Evolutionary conservation across 805 yeast species (phyloP), one percentile per base, ranked within the genome.

Genomic region (Helenozyma baotianmanensis): DNA sequence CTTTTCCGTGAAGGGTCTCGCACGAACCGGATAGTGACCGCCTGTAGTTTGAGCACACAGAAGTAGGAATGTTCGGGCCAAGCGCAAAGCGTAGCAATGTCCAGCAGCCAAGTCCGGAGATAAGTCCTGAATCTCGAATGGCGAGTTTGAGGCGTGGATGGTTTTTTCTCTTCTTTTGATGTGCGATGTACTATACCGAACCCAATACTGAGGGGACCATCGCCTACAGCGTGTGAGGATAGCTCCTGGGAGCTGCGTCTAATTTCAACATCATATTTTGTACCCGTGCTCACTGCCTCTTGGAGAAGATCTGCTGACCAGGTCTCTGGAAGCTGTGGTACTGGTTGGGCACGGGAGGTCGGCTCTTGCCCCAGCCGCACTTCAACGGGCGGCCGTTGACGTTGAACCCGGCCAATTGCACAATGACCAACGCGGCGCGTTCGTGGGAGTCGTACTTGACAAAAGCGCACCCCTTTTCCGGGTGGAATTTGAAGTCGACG

Each of bases 401-500:
- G 31, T 70, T 70, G 47, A 78, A 73, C 1, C 95, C 92, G 13
- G 72, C 65, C 43, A 88, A 65, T 50, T 83, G 90, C 21, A 81
- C 82, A 50, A 87, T 86, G 29, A 95, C 94, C 50, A 84, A 65
- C 2, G 95, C 94, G 4, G 96, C 96, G 39, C 86, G 70, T 50
- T 87, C 95, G 57, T 87, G 96, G 26, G 85, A 71, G 50, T 83
- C 95, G 53, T 79, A 86, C 58, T 81, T 82, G 41, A 84, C 90
- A 64, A 87, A 88, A 9, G 95, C 95, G 63, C 90, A 87, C 4
- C 90, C 92, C 42, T 75, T 75, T 35, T 86, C 94, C 7, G 87
- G 82, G 44, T 82, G 81, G 49, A 82, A 74, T 56, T 82, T 82
- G 53, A 87, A 76, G 46, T 83, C 92, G 37, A 83, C 80, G 51